Conservation (phyloP, 2,329 filamentous ascomycete species). For the Chaetomiaceae sp. region DNA sequence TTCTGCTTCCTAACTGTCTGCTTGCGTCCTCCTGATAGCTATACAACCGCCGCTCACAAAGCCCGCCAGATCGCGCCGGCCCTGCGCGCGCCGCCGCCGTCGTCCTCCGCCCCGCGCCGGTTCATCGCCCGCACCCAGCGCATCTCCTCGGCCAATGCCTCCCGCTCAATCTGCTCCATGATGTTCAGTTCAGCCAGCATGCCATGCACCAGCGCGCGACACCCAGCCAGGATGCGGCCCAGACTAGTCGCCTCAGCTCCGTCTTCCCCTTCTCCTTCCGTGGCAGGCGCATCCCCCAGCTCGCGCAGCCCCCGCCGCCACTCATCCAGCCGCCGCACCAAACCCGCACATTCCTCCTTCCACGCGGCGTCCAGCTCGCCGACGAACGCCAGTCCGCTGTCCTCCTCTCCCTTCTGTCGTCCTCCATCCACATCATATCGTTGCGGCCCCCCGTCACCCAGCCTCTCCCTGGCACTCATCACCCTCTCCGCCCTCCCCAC, state of each 20-base stretch:
- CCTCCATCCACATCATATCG: constrained; percentile 24
- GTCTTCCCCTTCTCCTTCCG: too few relatives aligned
- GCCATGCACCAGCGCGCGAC: constrained; percentile 43
- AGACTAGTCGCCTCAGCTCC: too few relatives aligned
- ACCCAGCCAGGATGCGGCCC: constrained; percentile 42
- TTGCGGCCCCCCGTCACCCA: constrained; percentile 33
- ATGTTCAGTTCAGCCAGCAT: constrained; percentile 58
- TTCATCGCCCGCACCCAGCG: constrained; percentile 54
- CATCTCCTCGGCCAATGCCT: constrained; percentile 50
- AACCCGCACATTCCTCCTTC: constrained; percentile 50
- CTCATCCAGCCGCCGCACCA: constrained; percentile 49
- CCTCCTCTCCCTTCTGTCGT: background rate
- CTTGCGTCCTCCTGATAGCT: too few relatives aligned
- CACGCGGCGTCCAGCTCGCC: constrained; percentile 51
- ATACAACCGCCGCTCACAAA: constrained; percentile 19
- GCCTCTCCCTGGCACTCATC: constrained; percentile 28
- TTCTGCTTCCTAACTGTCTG: too few relatives aligned
- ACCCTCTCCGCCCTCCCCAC: constrained; percentile 41
- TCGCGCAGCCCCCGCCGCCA: constrained; percentile 45
- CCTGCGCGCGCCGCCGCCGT: constrained; percentile 26
- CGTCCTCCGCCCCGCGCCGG: constrained; percentile 32
- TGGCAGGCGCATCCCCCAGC: constrained; percentile 35
- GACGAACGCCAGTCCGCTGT: constrained; percentile 41
- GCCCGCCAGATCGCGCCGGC: constrained; percentile 46
- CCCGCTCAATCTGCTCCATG: constrained; percentile 57